A percentile compares a stretch with the other conserved stretches of the same genome.
phyloP scores from a whole-genome alignment of 176 grass and related monocot genomes.

The Musa beccarii region DNA sequence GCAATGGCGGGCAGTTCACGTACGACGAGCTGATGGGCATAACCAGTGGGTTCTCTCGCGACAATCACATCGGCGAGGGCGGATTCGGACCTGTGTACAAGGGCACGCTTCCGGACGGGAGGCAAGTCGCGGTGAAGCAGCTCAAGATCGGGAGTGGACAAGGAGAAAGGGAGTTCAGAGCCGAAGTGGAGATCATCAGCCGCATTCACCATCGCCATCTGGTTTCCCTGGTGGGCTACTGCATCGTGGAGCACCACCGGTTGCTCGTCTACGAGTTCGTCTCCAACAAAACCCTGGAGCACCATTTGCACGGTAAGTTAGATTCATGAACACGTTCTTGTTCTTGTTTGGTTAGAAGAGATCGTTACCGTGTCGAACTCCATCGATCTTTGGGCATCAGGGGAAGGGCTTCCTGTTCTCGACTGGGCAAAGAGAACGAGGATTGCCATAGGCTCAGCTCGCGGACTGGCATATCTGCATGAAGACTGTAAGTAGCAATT shows the following conservation, averaged over 20 bases:
- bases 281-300: conserved; percentile 50
- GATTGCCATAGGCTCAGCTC: conserved; percentile 67
- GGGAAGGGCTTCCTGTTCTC: conserved; percentile 35
- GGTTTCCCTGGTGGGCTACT: too few relatives aligned
- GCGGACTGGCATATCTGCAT: conserved; percentile 69
- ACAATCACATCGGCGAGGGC: conserved; percentile 46
- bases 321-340: too few relatives aligned
- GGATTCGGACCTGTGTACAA: conserved; percentile 54
- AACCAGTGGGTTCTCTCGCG: conserved; percentile 35
- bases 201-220: too few relatives aligned
- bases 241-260: too few relatives aligned
- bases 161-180: conserved; percentile 24
- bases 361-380: too few relatives aligned
- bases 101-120: conserved; percentile 38
- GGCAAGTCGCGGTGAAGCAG: conserved; percentile 75
- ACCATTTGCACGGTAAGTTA: conserved; percentile 44
- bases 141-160: conserved; percentile 55
- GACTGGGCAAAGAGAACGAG: conserved; percentile 71
- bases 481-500: conserved; percentile 62
- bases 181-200: too few relatives aligned
- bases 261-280: too few relatives aligned
- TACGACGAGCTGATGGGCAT: conserved; percentile 40
- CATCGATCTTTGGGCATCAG: not conserved
- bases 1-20: conserved; percentile 29
- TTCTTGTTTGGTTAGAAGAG: too few relatives aligned